A percentile compares a stretch with the other conserved stretches of the same genome.
Conservation (phyloP, 305 asterid genomes). For the Ilex paraguariensis region DNA sequence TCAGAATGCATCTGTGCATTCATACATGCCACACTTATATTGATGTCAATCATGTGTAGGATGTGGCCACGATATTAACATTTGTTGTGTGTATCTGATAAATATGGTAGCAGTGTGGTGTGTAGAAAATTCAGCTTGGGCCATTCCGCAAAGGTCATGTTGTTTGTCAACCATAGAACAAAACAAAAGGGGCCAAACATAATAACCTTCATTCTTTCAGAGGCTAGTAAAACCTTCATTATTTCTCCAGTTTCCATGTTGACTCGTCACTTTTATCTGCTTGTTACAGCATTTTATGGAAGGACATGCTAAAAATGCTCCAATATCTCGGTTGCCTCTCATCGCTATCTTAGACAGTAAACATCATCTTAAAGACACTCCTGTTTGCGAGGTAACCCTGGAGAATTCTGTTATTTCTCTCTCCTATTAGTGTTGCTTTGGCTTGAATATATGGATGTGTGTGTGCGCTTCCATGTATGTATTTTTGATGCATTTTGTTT, state of each 20-base stretch:
- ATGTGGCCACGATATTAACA: too few relatives aligned
- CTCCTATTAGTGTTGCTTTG: constrained; percentile 5
- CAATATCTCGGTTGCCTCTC: constrained; percentile 93
- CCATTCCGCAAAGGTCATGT: neutral
- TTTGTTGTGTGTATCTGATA: too few relatives aligned
- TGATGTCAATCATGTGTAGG: too few relatives aligned
- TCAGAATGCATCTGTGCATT: too few relatives aligned
- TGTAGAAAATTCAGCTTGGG: too few relatives aligned
- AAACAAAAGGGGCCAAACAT: neutral
- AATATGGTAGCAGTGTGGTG: too few relatives aligned
- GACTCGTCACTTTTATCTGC: constrained; percentile 31
- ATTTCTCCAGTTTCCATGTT: constrained; percentile 15
- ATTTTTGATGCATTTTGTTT: neutral
- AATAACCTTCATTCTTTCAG: neutral
- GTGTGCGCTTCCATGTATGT: too few relatives aligned
- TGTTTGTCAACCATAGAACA: neutral
- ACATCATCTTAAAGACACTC: constrained; percentile 67
- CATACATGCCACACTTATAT: too few relatives aligned
- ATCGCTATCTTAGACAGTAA: constrained; percentile 74
- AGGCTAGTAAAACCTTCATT: constrained; percentile 2
- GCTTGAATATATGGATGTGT: constrained; percentile 11
- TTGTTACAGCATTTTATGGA: constrained; percentile 97
- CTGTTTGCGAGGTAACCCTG: constrained; percentile 79
- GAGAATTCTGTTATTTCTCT: neutral
- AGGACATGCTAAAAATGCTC: constrained; percentile 97